A percentile compares a stretch with the other conserved stretches of the same genome.
Conservation (phyloP, 495 filamentous ascomycete species). For the Penicillium paxilli region DNA sequence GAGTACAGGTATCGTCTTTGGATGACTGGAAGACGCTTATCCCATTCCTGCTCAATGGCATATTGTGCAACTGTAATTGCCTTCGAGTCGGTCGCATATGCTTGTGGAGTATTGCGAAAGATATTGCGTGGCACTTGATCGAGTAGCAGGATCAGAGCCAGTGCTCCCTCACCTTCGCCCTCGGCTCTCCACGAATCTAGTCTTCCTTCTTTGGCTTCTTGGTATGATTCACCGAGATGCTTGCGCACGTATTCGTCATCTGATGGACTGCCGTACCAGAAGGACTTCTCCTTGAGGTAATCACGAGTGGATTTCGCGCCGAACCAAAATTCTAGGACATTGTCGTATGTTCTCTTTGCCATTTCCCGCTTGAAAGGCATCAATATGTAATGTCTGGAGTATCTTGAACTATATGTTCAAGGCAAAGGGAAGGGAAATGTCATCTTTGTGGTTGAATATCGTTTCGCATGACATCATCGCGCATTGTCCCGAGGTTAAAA, state of each 20-base stretch:
- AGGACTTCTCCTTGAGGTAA: slow-evolving; percentile 21
- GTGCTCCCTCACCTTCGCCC: slow-evolving; percentile 17
- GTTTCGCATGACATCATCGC: too few relatives aligned
- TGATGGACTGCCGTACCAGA: slow-evolving; percentile 26
- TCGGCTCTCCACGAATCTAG: slow-evolving; percentile 13
- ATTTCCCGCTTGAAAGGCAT: too few relatives aligned
- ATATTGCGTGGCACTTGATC: slow-evolving; percentile 40
- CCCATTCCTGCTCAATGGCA: slow-evolving; percentile 28
- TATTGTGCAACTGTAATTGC: slow-evolving; percentile 24
- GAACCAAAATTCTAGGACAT: slow-evolving; percentile 25
- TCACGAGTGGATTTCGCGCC: slow-evolving; percentile 12
- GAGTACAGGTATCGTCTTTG: slow-evolving; percentile 36
- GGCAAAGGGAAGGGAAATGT: too few relatives aligned
- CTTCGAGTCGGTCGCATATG: slow-evolving; percentile 32
- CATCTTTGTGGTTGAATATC: too few relatives aligned
- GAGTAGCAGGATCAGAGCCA: slow-evolving; percentile 34
- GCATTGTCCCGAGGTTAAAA: too few relatives aligned
- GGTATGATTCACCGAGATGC: slow-evolving; percentile 7
- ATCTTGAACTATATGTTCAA: too few relatives aligned
- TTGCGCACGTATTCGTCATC: slow-evolving; percentile 20
- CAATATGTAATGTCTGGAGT: too few relatives aligned
- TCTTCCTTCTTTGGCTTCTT: slow-evolving; percentile 10
- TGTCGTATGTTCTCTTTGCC: slow-evolving; percentile 14
- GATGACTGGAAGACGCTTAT: slow-evolving; percentile 20
- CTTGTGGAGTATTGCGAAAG: slow-evolving; percentile 25